phyloP scores from a whole-genome alignment of 257 asterid species.

The Fraxinus excelsior region DNA sequence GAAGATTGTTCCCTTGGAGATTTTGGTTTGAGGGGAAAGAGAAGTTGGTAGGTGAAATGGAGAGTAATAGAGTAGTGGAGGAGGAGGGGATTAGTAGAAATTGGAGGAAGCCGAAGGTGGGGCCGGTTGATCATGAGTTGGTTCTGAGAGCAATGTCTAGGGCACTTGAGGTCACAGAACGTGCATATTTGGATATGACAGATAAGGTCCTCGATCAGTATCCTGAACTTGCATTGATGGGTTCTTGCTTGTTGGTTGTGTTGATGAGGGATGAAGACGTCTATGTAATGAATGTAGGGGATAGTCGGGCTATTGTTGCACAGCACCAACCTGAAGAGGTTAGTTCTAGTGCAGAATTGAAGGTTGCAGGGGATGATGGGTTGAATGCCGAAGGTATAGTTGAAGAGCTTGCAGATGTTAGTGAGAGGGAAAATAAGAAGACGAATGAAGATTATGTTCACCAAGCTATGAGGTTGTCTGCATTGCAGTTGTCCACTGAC shows the following conservation, averaged over 20 bases:
- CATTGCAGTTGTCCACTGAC: slow-evolving; percentile 91
- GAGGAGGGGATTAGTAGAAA: slow-evolving; percentile 41
- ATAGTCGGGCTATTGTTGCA: slow-evolving; percentile 96
- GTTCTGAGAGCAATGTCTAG: slow-evolving; percentile 89
- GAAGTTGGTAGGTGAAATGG: slow-evolving; percentile 47
- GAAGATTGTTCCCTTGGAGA: slow-evolving; percentile 75
- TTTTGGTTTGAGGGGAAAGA: slow-evolving; percentile 78
- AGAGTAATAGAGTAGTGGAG: slow-evolving; percentile 40
- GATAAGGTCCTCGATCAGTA: slow-evolving; percentile 91
- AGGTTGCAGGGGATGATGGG: slow-evolving; percentile 41
- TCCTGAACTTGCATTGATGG: slow-evolving; percentile 97
- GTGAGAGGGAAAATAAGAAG: slow-evolving; percentile 44
- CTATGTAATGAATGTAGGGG: slow-evolving; percentile 95
- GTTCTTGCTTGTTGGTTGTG: slow-evolving; percentile 88
- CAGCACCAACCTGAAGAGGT: slow-evolving; percentile 61
- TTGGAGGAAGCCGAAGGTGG: slow-evolving; percentile 69
- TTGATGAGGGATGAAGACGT: slow-evolving; percentile 99
- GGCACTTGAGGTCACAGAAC: slow-evolving; percentile 86
- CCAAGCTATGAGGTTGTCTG: slow-evolving; percentile 55
- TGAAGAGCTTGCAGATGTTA: slow-evolving; percentile 56
- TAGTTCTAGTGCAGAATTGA: slow-evolving; percentile 37
- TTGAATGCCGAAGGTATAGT: slow-evolving; percentile 54
- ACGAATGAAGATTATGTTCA: slow-evolving; percentile 53
- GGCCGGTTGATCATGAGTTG: slow-evolving; percentile 74
- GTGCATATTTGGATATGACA: slow-evolving; percentile 80